Percentiles rank a stretch among this genome's conserved stretches.
phyloP scores from a whole-genome alignment of 345 rosid genomes.

The Populus euphratica region DNA sequence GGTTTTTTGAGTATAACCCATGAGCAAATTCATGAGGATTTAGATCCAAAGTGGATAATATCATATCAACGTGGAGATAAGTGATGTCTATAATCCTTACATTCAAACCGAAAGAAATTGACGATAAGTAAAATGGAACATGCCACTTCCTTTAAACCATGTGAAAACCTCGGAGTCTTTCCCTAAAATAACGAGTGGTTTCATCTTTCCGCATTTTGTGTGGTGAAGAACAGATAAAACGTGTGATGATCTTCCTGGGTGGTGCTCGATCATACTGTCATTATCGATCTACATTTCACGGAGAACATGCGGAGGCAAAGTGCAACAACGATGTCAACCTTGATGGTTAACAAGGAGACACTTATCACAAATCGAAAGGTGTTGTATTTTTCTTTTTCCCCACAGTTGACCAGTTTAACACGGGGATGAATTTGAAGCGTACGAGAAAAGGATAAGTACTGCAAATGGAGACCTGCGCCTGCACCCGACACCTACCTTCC shows the following conservation, averaged over 20 bases:
- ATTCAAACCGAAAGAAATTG: no score
- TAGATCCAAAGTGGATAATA: no score
- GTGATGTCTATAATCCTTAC: no score
- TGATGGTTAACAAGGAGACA: background rate
- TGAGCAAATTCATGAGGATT: no score
- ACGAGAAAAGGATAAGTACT: background rate
- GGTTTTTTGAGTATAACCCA: no score
- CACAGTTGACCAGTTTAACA: background rate
- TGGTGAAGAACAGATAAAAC: background rate
- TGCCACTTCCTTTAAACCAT: no score
- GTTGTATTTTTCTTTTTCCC: background rate
- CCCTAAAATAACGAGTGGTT: no score
- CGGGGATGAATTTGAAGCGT: background rate
- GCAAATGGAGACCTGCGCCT: background rate
- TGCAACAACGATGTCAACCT: background rate
- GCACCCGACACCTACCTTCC: background rate
- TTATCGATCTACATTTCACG: background rate
- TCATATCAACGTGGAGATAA: no score
- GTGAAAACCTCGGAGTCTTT: no score
- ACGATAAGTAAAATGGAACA: no score
- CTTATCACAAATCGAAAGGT: no score
- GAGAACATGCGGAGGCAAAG: background rate
- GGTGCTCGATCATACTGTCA: background rate
- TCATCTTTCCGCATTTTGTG: no score
- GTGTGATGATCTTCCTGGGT: background rate